Percentiles rank a stretch among this genome's conserved stretches.
Evolutionary conservation across 2,329 filamentous ascomycete genomes (phyloP).

Genomic region (Aureobasidium sp.): DNA sequence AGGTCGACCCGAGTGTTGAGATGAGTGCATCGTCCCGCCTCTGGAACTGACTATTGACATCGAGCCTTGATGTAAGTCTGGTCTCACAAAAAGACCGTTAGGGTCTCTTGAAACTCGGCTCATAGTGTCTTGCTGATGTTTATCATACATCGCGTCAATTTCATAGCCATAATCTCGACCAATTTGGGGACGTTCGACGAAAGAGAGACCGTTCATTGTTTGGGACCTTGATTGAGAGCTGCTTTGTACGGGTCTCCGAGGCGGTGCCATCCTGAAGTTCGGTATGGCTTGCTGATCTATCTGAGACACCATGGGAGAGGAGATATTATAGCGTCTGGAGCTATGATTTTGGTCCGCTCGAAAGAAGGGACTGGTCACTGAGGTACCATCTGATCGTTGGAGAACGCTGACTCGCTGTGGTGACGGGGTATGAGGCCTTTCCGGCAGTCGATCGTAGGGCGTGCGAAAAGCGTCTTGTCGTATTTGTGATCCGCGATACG

Average conservation of each 20-base stretch:
- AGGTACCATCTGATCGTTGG: background rate
- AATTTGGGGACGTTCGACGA: slow-evolving; percentile 24
- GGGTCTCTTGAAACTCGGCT: slow-evolving; percentile 12
- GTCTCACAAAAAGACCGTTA: slow-evolving; percentile 13
- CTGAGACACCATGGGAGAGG: background rate
- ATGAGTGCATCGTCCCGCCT: background rate
- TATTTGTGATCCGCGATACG: background rate
- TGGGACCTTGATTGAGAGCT: slow-evolving; percentile 1
- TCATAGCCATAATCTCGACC: background rate
- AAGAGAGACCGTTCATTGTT: slow-evolving; percentile 28
- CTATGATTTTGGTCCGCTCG: background rate
- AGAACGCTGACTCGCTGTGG: background rate
- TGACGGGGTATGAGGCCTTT: background rate
- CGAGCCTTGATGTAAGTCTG: background rate
- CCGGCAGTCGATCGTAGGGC: background rate
- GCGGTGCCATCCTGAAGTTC: background rate
- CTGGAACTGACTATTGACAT: background rate
- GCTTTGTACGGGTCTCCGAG: background rate
- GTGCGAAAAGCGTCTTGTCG: background rate
- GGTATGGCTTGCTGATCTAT: background rate
- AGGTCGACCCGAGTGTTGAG: slow-evolving; percentile 10
- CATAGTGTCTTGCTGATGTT: background rate
- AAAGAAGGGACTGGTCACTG: slow-evolving; percentile 1
- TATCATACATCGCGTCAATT: background rate
- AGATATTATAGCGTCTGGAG: background rate